Conservation (phyloP, 805 yeast genomes). For the Candida mattraensis region DNA sequence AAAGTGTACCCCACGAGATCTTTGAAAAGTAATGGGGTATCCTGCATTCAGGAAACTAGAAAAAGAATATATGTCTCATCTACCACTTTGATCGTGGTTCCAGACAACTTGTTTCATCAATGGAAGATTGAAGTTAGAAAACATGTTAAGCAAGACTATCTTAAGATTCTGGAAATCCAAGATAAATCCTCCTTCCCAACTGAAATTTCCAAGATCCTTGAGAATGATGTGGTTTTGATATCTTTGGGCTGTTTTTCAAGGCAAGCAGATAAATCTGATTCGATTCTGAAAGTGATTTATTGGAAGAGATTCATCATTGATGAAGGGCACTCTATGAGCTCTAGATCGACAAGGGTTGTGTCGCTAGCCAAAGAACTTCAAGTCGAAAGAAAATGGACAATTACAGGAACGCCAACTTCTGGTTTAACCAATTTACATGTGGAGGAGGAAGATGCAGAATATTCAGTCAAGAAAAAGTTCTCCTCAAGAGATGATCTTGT, state of each 20-base stretch:
- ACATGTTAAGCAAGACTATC: constrained; percentile 43
- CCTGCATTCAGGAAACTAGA: constrained; percentile 9
- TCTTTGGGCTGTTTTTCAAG: constrained; percentile 46
- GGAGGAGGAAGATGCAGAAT: constrained; percentile 36
- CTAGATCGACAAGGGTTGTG: constrained; percentile 51
- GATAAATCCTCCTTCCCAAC: constrained; percentile 25
- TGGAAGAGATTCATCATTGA: constrained; percentile 77
- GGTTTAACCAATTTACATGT: constrained; percentile 62
- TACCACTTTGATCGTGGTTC: constrained; percentile 60
- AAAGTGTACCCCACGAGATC: constrained; percentile 17
- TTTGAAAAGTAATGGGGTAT: constrained; percentile 7
- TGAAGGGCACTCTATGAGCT: constrained; percentile 68
- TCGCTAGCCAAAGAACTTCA: constrained; percentile 45
- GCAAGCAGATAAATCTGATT: constrained; percentile 36
- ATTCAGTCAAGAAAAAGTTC: constrained; percentile 49
- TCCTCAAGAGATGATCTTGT: constrained; percentile 52
- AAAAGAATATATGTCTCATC: constrained; percentile 44
- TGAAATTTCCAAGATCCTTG: constrained; percentile 35
- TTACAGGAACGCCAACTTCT: constrained; percentile 74
- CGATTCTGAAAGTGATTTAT: constrained; percentile 43
- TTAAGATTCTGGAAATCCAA: constrained; percentile 37
- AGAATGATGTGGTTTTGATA: constrained; percentile 54
- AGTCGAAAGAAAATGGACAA: constrained; percentile 70
- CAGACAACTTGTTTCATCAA: constrained; percentile 65
- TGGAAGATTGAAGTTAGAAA: constrained; percentile 61